Evolutionary conservation across 2,329 filamentous ascomycete species (phyloP).

Genomic region (Volutella citrinella): DNA sequence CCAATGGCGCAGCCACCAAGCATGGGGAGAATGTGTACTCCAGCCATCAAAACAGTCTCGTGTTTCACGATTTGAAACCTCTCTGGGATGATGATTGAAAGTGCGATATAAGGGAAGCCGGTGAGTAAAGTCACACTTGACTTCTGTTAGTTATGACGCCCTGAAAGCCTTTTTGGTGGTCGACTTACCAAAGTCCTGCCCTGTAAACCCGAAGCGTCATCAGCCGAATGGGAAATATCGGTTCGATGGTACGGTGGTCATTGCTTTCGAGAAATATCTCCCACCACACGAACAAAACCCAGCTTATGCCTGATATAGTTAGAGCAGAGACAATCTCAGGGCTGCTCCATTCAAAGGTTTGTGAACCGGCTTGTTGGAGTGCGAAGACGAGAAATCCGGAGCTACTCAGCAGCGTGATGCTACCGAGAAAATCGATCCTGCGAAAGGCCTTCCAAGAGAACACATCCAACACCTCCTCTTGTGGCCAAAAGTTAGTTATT

Average conservation of each 20-base stretch:
- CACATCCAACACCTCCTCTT: conserved; percentile 31
- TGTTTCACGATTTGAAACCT: conserved; percentile 58
- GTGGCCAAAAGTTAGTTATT: conserved; percentile 46
- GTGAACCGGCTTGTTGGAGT: conserved; percentile 54
- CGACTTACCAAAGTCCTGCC: conserved; percentile 46
- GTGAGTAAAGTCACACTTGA: conserved; percentile 52
- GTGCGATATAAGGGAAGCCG: conserved; percentile 55
- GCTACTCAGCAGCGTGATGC: conserved; percentile 46
- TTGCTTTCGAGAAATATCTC: conserved; percentile 43
- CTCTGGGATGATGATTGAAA: conserved; percentile 58
- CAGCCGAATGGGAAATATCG: conserved; percentile 53
- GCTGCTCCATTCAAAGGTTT: conserved; percentile 49
- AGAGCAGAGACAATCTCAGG: conserved; percentile 49
- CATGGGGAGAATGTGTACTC: conserved; percentile 57
- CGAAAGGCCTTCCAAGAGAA: conserved; percentile 41
- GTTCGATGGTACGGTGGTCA: conserved; percentile 41
- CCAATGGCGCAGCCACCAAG: conserved; percentile 55
- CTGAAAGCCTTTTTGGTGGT: not conserved
- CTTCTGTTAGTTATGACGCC: conserved; percentile 11
- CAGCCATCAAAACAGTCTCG: conserved; percentile 51
- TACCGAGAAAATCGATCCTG: conserved; percentile 52
- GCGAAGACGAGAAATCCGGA: conserved; percentile 55
- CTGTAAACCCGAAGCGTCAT: conserved; percentile 48
- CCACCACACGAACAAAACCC: conserved; percentile 49
- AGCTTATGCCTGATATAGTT: conserved; percentile 44